A percentile compares a stretch with the other conserved stretches of the same genome.
phyloP scores from a whole-genome alignment of 2,329 filamentous ascomycete genomes.

The Coleophoma crateriformis region DNA sequence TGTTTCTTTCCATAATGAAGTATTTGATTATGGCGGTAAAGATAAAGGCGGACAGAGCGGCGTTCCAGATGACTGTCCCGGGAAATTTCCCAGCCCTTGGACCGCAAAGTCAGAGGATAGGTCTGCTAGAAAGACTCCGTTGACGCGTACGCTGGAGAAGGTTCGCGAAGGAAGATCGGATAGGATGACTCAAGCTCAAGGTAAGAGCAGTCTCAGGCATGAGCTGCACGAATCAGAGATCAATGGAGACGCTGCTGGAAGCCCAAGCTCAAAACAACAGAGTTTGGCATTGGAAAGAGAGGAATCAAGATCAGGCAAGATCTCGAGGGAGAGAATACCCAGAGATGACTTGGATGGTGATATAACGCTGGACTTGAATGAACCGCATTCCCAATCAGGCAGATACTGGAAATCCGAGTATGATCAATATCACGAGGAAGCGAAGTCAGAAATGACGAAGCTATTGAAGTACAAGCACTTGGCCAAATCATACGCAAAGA shows the following conservation, averaged over 20 bases:
- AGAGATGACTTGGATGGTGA: constrained; percentile 46
- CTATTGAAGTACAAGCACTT: constrained; percentile 75
- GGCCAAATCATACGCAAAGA: constrained; percentile 72
- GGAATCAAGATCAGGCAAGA: constrained; percentile 7
- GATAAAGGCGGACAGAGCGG: constrained; percentile 16
- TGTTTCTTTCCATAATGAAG: constrained; percentile 58
- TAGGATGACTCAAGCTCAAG: background rate
- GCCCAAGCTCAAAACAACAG: background rate
- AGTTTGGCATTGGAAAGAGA: constrained; percentile 2
- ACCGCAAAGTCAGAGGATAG: constrained; percentile 12
- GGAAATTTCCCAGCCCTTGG: constrained; percentile 26
- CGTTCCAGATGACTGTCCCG: constrained; percentile 24
- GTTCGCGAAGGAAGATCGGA: constrained; percentile 26
- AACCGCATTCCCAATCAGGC: constrained; percentile 69
- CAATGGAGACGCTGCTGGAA: background rate
- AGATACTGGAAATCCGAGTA: constrained; percentile 79
- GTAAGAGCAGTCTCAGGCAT: background rate
- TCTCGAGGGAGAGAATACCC: constrained; percentile 5
- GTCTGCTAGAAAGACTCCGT: constrained; percentile 32
- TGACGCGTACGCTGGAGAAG: constrained; percentile 42
- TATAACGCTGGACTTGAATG: constrained; percentile 64
- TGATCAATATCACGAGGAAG: constrained; percentile 66
- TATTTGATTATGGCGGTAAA: constrained; percentile 27
- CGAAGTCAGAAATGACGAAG: constrained; percentile 69
- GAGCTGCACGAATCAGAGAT: background rate